Base-by-base conservation (phyloP, 129 eudicot species). In the Pulicaria dysenterica region DNA sequence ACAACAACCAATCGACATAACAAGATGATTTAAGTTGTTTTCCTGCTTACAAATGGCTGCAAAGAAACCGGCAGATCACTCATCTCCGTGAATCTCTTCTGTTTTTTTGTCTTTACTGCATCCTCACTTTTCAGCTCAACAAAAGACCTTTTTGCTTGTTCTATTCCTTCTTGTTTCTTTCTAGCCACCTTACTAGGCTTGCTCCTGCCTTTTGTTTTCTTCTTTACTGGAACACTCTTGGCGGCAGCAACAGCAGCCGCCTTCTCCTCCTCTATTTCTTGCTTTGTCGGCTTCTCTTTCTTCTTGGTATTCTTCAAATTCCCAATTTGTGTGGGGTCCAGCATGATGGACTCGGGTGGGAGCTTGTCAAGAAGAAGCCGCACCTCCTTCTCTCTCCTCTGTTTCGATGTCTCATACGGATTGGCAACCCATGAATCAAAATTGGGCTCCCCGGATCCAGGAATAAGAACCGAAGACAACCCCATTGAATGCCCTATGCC, bases 371-470 rank as follows among this genome's bases (percentile, higher is more conserved):
- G 89, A 37, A 93, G 89, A 51, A 90, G 67, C 48, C 83, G 85
- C 31, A 93, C 82, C 68, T 93, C 98, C 87, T 87, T 93, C 81
- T 93, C 98, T 39, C 87, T 81, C 67, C 98, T 70, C 73, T 93
- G 96, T 54, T 89, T 93, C 14, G 82, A 50, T 4, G 95, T 93
- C 69, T 93, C 98, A 9, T 56, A 93, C 0, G 98, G 98, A 46
- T 93, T 93, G 0, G 98, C 98, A 46, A 93, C 96, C 95, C 92
- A 87, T n/a, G 92, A 82, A 34, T 93, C 98, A 5, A 93, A 90
- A 67, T 93, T 90, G 44, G 98, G 95, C 60, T 93, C 98, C 3
- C 98, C 98, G 0, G 98, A 85, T 36, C 98, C 98, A 0, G 98
- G 98, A 64, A 93, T 73, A 34, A 93, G 81, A 73, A 93, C 75